Conservation (phyloP, 305 asterid species). For the Solanum hybrid region DNA sequence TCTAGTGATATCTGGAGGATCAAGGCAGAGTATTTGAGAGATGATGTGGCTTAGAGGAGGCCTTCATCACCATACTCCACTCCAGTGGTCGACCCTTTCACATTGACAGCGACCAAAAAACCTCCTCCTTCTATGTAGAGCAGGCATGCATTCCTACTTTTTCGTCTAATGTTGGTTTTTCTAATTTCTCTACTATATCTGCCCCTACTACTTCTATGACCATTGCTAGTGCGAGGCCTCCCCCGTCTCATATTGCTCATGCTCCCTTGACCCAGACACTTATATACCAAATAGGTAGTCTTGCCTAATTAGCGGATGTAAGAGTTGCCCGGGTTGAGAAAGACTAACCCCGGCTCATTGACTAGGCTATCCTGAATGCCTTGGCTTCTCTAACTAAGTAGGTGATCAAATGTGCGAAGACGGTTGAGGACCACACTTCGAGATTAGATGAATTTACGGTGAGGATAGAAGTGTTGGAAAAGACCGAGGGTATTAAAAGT, state of each 20-base stretch:
- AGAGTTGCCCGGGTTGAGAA: background rate
- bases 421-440: background rate
- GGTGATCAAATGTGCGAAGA: background rate
- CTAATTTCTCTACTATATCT: background rate
- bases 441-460: background rate
- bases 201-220: background rate
- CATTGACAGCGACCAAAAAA: background rate
- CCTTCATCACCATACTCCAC: background rate
- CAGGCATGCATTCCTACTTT: background rate
- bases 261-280: background rate
- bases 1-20: background rate
- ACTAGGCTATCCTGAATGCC: background rate
- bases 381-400: background rate
- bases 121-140: background rate
- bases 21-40: background rate
- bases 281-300: background rate
- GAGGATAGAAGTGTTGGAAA: background rate
- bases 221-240: background rate
- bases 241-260: background rate
- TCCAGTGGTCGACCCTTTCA: background rate
- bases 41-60: background rate
- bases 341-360: background rate
- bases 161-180: background rate
- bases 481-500: background rate
- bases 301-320: background rate